Percentiles rank a stretch among this genome's conserved stretches.
phyloP scores from a whole-genome alignment of 2,329 filamentous ascomycete genomes.

The Rhexocercosporidium sp. region DNA sequence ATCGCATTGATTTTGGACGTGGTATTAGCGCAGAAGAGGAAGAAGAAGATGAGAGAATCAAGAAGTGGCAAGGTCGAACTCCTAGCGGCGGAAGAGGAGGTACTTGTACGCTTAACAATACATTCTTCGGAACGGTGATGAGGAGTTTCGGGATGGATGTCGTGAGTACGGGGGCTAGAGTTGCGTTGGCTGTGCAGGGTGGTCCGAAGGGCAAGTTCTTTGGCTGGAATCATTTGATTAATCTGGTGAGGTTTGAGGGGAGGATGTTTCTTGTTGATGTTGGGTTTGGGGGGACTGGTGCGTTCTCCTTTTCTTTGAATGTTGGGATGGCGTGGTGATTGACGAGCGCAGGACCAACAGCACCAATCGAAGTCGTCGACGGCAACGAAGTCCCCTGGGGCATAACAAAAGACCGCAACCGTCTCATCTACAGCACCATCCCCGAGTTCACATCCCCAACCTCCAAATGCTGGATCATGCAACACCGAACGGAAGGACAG shows the following conservation, averaged over 20 bases:
- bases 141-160: slow-evolving; percentile 54
- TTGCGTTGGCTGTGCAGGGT: slow-evolving; percentile 10
- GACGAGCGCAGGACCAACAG: slow-evolving; percentile 46
- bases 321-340: background rate
- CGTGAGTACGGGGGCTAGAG: slow-evolving; percentile 53
- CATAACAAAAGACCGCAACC: slow-evolving; percentile 51
- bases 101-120: slow-evolving; percentile 58
- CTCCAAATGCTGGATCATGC: slow-evolving; percentile 64
- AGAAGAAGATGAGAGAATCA: background rate
- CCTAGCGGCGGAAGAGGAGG: slow-evolving; percentile 19
- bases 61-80: slow-evolving; percentile 21
- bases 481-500: slow-evolving; percentile 54
- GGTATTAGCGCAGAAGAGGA: background rate
- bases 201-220: slow-evolving; percentile 12
- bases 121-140: slow-evolving; percentile 58
- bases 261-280: slow-evolving; percentile 60
- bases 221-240: slow-evolving; percentile 58
- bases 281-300: slow-evolving; percentile 64
- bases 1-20: background rate
- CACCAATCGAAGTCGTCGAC: slow-evolving; percentile 58
- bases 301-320: slow-evolving; percentile 30
- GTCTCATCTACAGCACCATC: slow-evolving; percentile 55
- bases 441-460: slow-evolving; percentile 49
- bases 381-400: slow-evolving; percentile 50
- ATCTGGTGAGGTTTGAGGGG: slow-evolving; percentile 59